phyloP scores from a whole-genome alignment of 1,284 basidiomycete genomes.

The Heliocybe sulcata region DNA sequence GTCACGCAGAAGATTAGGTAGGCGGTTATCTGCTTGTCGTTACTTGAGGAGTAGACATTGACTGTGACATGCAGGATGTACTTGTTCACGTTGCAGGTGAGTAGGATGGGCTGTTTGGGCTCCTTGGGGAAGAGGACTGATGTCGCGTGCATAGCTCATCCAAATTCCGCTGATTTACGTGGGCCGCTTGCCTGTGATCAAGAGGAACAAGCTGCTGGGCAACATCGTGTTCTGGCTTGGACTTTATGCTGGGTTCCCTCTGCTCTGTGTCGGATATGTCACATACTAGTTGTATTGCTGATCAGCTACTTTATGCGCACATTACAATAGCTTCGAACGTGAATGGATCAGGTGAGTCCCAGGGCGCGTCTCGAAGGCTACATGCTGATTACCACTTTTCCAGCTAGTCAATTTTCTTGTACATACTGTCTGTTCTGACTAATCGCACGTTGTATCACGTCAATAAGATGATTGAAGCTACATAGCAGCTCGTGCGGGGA shows the following conservation, averaged over 20 bases:
- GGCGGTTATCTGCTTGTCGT: slow-evolving; percentile 17
- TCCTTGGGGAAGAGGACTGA: not conserved
- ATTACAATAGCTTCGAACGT: no score
- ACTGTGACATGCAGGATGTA: slow-evolving; percentile 51
- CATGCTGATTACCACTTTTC: no score
- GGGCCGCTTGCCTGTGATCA: slow-evolving; percentile 70
- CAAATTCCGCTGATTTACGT: slow-evolving; percentile 91
- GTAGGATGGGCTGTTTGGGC: slow-evolving; percentile 1
- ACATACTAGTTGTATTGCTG: slow-evolving; percentile 40
- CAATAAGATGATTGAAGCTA: no score
- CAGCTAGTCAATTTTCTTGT: no score
- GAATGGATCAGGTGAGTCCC: no score
- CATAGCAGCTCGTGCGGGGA: no score
- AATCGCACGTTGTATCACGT: no score
- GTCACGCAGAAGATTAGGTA: slow-evolving; percentile 86
- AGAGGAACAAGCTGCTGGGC: slow-evolving; percentile 72
- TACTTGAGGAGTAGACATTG: not conserved
- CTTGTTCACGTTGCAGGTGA: slow-evolving; percentile 58
- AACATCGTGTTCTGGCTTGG: slow-evolving; percentile 93
- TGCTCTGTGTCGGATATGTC: slow-evolving; percentile 84
- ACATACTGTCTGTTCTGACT: no score
- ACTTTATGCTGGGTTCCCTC: slow-evolving; percentile 84
- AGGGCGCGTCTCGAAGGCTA: no score
- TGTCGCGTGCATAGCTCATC: slow-evolving; percentile 51
- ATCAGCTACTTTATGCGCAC: not conserved